Evolutionary conservation across 371 early-diverging fungal species (phyloP), one percentile per base, ranked within the genome.

Genomic region (Lichtheimia ramosa): DNA sequence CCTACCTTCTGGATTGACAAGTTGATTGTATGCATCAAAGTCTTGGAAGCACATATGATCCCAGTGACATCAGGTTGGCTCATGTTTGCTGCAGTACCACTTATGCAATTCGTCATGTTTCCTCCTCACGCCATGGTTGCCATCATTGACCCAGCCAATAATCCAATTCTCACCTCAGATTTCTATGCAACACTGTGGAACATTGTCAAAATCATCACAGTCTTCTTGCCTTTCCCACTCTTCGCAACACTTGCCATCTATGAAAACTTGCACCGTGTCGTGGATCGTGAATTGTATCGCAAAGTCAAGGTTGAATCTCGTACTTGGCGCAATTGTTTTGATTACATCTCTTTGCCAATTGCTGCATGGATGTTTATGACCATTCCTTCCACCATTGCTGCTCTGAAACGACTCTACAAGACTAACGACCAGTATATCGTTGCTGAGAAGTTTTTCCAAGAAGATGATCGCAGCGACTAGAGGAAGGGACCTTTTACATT

Each of bases 281-380:
- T 83, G 41, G 84, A 83, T 62, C 66, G 79, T 40, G 81, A 82
- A 60, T 62, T 82, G 27, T 75, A 75, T 64, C 69, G 73, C 53
- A 75, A 74, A 50, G 50, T 55, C 10, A 65, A 68, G 41, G 51
- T 64, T 0, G 81, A 83, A 42, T 60, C 68, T 34, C 60, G 83
- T 55, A 68, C 66, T 13, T 82, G 80, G 83, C 69, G 71, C 27
- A 77, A 81, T 62, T 50, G 66, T 8, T 61, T 71, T 40, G 83
- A 83, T 50, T 83, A 83, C 41, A 72, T 69, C 21, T 74, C 79
- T 39, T 60, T 81, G n/a, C 83, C 83, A 23, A 72, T 83, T 25
- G 76, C 78, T 24, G 83, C 83, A n/a, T 81, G 80, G 80, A 60
- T 79, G 56, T 83, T 82, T 48, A 74, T 83, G 82, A 83, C 83